A percentile compares a stretch with the other conserved stretches of the same genome.
Evolutionary conservation across 1,139 yeast genomes (phyloP).

Genomic region (Yamadazyma conglobata): DNA sequence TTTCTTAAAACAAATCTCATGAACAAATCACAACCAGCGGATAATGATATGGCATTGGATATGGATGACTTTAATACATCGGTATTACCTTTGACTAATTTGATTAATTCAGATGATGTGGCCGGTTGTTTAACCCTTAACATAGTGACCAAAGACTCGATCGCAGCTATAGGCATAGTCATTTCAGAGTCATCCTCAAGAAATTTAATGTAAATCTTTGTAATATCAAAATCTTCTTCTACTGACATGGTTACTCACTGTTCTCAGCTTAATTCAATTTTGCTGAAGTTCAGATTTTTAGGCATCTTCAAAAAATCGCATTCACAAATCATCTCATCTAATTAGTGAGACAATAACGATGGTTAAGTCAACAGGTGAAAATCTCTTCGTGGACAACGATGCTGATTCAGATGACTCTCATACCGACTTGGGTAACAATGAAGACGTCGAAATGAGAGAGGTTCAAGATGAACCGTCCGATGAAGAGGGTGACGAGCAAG

Average conservation of each 20-base stretch:
- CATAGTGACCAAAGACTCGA: constrained; percentile 86
- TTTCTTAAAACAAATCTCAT: constrained; percentile 89
- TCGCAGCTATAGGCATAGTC: constrained; percentile 99
- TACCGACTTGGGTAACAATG: constrained; percentile 14
- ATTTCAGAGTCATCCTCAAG: constrained; percentile 85
- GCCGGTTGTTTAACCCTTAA: constrained; percentile 79
- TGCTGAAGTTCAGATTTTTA: too few relatives aligned
- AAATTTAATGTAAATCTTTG: constrained; percentile 72
- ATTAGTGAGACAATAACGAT: constrained; percentile 1
- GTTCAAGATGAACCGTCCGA: constrained; percentile 10
- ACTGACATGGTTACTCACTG: too few relatives aligned
- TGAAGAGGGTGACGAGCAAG: constrained; percentile 18
- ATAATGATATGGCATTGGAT: constrained; percentile 84
- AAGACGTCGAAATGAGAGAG: constrained; percentile 8
- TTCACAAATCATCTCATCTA: constrained; percentile 4
- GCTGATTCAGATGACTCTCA: constrained; percentile 4
- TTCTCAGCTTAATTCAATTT: not conserved
- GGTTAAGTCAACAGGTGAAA: constrained; percentile 4
- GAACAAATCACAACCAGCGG: constrained; percentile 97
- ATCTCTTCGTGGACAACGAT: constrained; percentile 11
- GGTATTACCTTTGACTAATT: constrained; percentile 72
- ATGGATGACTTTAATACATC: constrained; percentile 71
- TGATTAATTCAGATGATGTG: constrained; percentile 90
- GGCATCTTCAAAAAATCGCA: constrained; percentile 2
- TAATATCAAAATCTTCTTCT: constrained; percentile 66